Evolutionary conservation across 1,139 yeast species (phyloP).

Genomic region (Sporopachydermia cereana): DNA sequence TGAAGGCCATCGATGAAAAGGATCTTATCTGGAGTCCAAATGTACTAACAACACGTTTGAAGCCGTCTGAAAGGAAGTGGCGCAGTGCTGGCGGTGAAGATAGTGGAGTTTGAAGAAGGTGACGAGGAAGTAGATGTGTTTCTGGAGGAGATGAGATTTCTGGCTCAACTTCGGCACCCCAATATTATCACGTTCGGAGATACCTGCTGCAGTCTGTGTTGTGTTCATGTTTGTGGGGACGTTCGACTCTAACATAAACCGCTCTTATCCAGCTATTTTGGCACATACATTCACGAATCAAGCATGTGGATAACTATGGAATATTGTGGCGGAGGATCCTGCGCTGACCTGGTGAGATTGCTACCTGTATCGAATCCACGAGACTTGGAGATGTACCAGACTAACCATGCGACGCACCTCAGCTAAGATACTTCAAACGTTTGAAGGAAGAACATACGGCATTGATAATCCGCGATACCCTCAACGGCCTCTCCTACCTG

Average conservation of each 20-base stretch:
- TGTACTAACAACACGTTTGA: neutral
- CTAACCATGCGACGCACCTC: too few species aligned
- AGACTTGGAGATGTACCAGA: too few species aligned
- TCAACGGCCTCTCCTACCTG: slow-evolving; percentile 55
- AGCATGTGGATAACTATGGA: slow-evolving; percentile 88
- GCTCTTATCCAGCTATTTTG: slow-evolving; percentile 30
- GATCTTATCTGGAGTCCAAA: neutral
- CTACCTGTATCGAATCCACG: too few species aligned
- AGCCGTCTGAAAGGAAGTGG: slow-evolving; percentile 22
- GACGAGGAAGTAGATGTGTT: slow-evolving; percentile 60
- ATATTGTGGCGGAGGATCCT: slow-evolving; percentile 86
- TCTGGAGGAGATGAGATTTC: slow-evolving; percentile 64
- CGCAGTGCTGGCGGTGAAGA: slow-evolving; percentile 62
- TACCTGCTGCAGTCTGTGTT: too few species aligned
- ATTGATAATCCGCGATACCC: slow-evolving; percentile 45
- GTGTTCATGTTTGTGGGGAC: too few species aligned
- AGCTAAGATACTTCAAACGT: slow-evolving; percentile 35
- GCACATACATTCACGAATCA: slow-evolving; percentile 49
- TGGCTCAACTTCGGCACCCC: slow-evolving; percentile 52
- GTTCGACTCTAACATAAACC: too few species aligned
- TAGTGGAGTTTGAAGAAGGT: slow-evolving; percentile 61
- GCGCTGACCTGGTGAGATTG: slow-evolving; percentile 51
- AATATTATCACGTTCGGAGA: slow-evolving; percentile 44
- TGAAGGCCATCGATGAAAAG: too few species aligned
- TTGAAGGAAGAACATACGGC: slow-evolving; percentile 49